Base-by-base conservation (phyloP, 2,329 filamentous ascomycete species). In the Thermoascus crustaceus region DNA sequence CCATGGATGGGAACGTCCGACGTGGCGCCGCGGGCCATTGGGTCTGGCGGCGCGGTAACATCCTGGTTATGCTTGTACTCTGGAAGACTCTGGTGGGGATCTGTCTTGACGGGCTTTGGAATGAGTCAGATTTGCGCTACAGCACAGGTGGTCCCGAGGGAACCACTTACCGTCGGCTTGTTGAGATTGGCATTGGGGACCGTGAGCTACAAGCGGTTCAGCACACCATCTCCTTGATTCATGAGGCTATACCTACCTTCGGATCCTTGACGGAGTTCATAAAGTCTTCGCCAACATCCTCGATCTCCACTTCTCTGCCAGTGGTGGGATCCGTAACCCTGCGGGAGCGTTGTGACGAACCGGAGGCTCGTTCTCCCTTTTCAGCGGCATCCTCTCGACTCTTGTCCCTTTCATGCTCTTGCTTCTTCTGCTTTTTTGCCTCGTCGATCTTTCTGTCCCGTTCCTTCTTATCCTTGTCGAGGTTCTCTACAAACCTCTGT, bases 1-100 rank as follows among this genome's bases (percentile, higher is more conserved):
- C 88, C 89, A 54, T 88, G 84, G 39, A 96, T 94, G 3, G 91
- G 91, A 1, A 96, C 87, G 60, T 96, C 91, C 17, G 85, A 88
- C 0, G 89, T 96, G 21, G 81, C 78, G 16, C 86, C 85, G 38
- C 80, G 73, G 10, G 80, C 79, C 13, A 94, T 70, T 0, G 89
- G 89, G 46, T 93, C 88, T 1, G 89, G 89, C 2, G 89, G 89
- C 0, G 89, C 85, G 0, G 86, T 94, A 38, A 94, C 71, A 61
- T 96, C 89, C 62, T 95, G 89, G 7, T 79, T 84, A 38, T 82
- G 56, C 44, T 82, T 84, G 60, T 96, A 95, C 44, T 94, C 84
- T 40, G 81, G 73, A 18, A 80, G 76, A 0, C 79, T 78, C 56
- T 93, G 85, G 1, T 71, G 69, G 0, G 80, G 60, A 1, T 84